Conservation (phyloP, 495 filamentous ascomycete genomes). For the Terfezia claveryi region DNA sequence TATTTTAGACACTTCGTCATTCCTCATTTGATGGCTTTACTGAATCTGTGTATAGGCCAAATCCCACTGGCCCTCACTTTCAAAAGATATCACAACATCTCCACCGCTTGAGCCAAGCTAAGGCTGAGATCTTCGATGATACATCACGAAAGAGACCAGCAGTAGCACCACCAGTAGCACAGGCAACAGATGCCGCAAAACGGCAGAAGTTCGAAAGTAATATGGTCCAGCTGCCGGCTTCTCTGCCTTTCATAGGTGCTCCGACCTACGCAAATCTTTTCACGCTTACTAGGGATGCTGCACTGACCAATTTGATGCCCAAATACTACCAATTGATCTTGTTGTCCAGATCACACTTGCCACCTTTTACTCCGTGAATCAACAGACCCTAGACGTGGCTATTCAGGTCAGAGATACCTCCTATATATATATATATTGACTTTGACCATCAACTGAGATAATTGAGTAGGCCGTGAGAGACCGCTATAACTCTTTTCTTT, state of each 20-base stretch:
- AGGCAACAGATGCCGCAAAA: constrained; percentile 46
- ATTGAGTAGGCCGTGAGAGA: constrained; percentile 9
- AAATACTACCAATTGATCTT: constrained; percentile 46
- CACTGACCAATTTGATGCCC: constrained; percentile 55
- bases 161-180: constrained; percentile 26
- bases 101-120: constrained; percentile 50
- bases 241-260: constrained; percentile 28
- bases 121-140: constrained; percentile 55
- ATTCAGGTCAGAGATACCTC: constrained; percentile 9
- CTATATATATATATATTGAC: not conserved
- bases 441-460: not conserved
- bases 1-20: not conserved
- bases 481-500: constrained; percentile 9
- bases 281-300: constrained; percentile 54
- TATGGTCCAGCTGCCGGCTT: constrained; percentile 26
- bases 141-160: constrained; percentile 44
- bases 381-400: constrained; percentile 27
- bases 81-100: constrained; percentile 61
- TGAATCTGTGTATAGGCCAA: constrained; percentile 8
- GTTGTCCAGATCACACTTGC: constrained; percentile 51
- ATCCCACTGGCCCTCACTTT: constrained; percentile 20
- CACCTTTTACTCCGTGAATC: constrained; percentile 16
- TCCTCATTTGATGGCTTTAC: not conserved
- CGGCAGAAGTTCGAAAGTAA: constrained; percentile 42
- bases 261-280: constrained; percentile 56